Evolutionary conservation across 768 basidiomycete genomes (phyloP), one percentile per base, ranked within the genome.

Genomic region (Stropharia rugosoannulata): DNA sequence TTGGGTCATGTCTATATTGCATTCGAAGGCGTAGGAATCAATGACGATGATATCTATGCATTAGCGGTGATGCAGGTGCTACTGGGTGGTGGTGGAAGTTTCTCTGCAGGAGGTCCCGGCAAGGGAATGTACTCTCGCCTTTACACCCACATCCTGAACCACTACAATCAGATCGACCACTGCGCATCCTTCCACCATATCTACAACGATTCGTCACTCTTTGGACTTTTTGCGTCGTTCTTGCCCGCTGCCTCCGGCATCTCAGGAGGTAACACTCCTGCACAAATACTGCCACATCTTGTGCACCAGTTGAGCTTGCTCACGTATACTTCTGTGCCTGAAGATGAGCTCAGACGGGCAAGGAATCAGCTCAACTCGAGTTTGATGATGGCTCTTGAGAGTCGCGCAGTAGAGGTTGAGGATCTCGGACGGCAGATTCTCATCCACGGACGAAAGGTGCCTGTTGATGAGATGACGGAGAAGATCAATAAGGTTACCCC

Each of bases 61-160:
- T 80, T 96, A 15, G 96, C 96, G 16, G 93, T 91, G 1, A 89
- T 98, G 74, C 96, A 99, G 67, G 89, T 95, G 22, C 82, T 98
- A 42, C 83, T 99, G 13, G 96, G 96, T 32, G 96, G 96, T 0
- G 96, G 96, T 7, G 95, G 95, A 15, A 91, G 88, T 68, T 99
- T 99, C 80, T 97, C 95, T 36, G 96, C 96, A 13, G 91, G 96
- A 60, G 96, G 96, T 3, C 96, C 96, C 2, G 96, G 96, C 13
- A 98, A 98, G 76, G 96, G 96, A 64, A 98, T 98, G 96, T 98
- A 97, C 79, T 94, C 95, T 35, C 88, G 96, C 22, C 75, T 98
- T 27, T 98, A 98, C 76, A 96, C 94, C 9, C 87, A 94, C 67
- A 93, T 98, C 64, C 85, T 98, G 55, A 98, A 98, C 70, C 89